phyloP scores from a whole-genome alignment of 2,329 filamentous ascomycete genomes.

The Exophiala calicioides region DNA sequence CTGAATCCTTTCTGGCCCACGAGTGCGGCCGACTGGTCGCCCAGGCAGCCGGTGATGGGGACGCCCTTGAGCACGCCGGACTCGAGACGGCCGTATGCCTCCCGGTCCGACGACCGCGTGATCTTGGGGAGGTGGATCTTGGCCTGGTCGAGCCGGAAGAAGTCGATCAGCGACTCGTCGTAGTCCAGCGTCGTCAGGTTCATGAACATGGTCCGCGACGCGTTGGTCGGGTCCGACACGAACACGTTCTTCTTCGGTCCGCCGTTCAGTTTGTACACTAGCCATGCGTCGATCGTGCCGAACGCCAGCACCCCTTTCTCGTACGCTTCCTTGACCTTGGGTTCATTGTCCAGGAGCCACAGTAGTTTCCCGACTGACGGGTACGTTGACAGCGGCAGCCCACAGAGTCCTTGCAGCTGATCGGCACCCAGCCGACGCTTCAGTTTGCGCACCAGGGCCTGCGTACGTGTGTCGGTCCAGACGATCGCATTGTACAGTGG shows the following conservation, averaged over 20 bases:
- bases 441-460: slow-evolving; percentile 72
- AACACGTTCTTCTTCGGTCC: slow-evolving; percentile 65
- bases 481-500: slow-evolving; percentile 84
- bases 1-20: slow-evolving; percentile 84
- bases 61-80: slow-evolving; percentile 67
- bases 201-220: slow-evolving; percentile 92
- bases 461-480: slow-evolving; percentile 85
- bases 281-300: slow-evolving; percentile 85
- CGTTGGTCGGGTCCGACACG: slow-evolving; percentile 85
- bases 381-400: slow-evolving; percentile 83
- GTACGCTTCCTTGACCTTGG: slow-evolving; percentile 71
- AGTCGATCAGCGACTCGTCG: slow-evolving; percentile 72
- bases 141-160: slow-evolving; percentile 72
- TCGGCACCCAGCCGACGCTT: slow-evolving; percentile 68
- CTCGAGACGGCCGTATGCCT: slow-evolving; percentile 69
- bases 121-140: slow-evolving; percentile 79
- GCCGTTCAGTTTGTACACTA: slow-evolving; percentile 78
- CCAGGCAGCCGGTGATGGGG: slow-evolving; percentile 76
- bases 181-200: slow-evolving; percentile 79
- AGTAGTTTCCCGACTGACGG: slow-evolving; percentile 80
- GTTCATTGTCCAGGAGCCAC: slow-evolving; percentile 77
- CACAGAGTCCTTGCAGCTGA: slow-evolving; percentile 68
- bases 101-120: slow-evolving; percentile 73
- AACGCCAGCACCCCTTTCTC: slow-evolving; percentile 75
- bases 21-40: slow-evolving; percentile 84